Evolutionary conservation across 2,329 filamentous ascomycete genomes (phyloP), one percentile per base, ranked within the genome.

Genomic region (Hymenoscyphus occultus): DNA sequence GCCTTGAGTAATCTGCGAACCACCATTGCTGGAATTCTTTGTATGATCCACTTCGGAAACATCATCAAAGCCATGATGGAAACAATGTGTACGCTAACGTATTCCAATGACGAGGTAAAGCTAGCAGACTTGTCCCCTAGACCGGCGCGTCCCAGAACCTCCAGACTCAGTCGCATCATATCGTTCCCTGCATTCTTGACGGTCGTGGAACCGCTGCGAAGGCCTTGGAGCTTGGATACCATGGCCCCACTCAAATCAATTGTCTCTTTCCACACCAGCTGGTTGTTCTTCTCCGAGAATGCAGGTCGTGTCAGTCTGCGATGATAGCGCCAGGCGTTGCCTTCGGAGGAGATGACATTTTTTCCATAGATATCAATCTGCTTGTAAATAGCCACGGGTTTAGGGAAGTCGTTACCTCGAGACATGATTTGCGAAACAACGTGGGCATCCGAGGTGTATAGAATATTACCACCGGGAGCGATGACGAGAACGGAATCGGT

Each of bases 81-180:
- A 39, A 66, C 51, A 16, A 64, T 58, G 39, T 66, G 45, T 10
- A 35, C 10, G 14, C 48, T 60, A 31, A 66, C 57, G 22, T 61
- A 61, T 39, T 66, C 60, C 35, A 63, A 39, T 22, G 51, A 60
- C 9, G 42, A 57, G 31, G 60, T 60, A 40, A 63, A 67, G 61
- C 56, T 31, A 60, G 58, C 59, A 60, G 22, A 60, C 28, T 77
- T 78, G 64, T 87, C 75, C 5, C 89, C 90, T 70, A 93, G 92
- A 1, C 90, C 90, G 59, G 90, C 89, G 67, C 86, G 86, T 67
- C 86, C 84, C 70, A 86, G 85, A 56, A 86, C 79, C 71, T 85
- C 80, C 32, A 86, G 73, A 65, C 80, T 82, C 66, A 85, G 74
- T 63, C 81, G 79, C 86, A 90, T 91, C 1, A 87, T 87, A 67